Evolutionary conservation across 2,329 filamentous ascomycete genomes (phyloP).

Genomic region (Tolypocladium tropicale): DNA sequence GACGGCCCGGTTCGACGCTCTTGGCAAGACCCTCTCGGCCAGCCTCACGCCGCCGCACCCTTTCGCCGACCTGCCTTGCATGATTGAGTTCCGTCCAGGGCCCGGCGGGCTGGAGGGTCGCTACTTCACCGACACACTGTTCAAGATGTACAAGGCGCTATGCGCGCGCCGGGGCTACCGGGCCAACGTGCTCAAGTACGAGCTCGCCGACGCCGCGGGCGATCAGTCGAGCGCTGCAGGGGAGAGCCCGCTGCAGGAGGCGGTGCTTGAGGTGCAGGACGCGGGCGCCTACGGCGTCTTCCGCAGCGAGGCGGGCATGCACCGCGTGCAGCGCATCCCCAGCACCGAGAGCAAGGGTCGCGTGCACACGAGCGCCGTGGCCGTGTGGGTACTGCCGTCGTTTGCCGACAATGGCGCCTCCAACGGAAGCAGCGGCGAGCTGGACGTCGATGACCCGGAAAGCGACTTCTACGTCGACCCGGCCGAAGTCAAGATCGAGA

Average conservation of each 20-base stretch:
- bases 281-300: slow-evolving; percentile 72
- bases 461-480: slow-evolving; percentile 88
- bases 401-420: slow-evolving; percentile 50
- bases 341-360: slow-evolving; percentile 84
- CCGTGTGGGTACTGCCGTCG: slow-evolving; percentile 83
- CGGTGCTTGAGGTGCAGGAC: slow-evolving; percentile 71
- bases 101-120: slow-evolving; percentile 87
- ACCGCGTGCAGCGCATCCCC: slow-evolving; percentile 88
- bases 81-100: slow-evolving; percentile 85
- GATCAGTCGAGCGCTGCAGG: slow-evolving; percentile 40
- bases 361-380: slow-evolving; percentile 87
- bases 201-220: slow-evolving; percentile 57
- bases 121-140: slow-evolving; percentile 77
- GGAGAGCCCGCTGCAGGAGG: slow-evolving; percentile 70
- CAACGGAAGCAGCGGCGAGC: slow-evolving; percentile 32
- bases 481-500: slow-evolving; percentile 72
- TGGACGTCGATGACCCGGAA: slow-evolving; percentile 69
- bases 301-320: slow-evolving; percentile 84
- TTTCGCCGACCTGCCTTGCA: slow-evolving; percentile 80
- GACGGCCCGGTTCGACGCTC: slow-evolving; percentile 45
- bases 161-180: slow-evolving; percentile 61
- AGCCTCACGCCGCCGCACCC: slow-evolving; percentile 80
- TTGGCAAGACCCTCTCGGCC: slow-evolving; percentile 60
- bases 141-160: slow-evolving; percentile 81
- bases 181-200: slow-evolving; percentile 66